Conservation (phyloP, 257 asterid species). For the Paraleonurus japonicus region DNA sequence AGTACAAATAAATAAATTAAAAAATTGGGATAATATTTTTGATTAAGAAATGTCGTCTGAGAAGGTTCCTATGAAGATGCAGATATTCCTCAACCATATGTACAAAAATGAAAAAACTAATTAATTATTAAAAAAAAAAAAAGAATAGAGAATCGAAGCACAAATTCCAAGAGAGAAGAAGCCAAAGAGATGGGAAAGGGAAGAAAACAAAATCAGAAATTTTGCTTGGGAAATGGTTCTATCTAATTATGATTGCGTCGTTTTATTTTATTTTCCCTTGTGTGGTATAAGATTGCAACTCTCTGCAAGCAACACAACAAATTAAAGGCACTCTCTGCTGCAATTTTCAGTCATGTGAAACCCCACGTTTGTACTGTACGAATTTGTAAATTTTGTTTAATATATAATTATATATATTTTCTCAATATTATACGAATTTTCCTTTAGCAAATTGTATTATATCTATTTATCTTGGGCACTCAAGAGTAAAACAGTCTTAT, state of each 20-base stretch:
- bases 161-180: conserved; percentile 40
- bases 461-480: no score
- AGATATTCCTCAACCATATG: conserved; percentile 11
- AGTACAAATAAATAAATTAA: background rate
- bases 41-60: background rate
- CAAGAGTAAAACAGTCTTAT: no score
- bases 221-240: conserved; percentile 45
- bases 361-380: conserved; percentile 30
- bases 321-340: conserved; percentile 13
- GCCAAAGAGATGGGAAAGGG: conserved; percentile 43
- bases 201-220: conserved; percentile 33
- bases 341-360: conserved; percentile 32
- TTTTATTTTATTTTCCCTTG: conserved; percentile 10
- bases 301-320: conserved; percentile 21
- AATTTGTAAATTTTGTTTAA: background rate
- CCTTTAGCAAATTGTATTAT: background rate
- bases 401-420: background rate
- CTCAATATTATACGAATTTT: background rate
- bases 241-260: conserved; percentile 18
- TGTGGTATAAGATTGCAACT: conserved; percentile 20
- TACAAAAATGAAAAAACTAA: background rate
- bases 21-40: background rate
- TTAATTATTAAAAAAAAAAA: background rate
- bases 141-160: conserved; percentile 21
- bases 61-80: conserved; percentile 37